Base-by-base conservation (phyloP, 2,329 filamentous ascomycete species). In the Calonectria crousiana region DNA sequence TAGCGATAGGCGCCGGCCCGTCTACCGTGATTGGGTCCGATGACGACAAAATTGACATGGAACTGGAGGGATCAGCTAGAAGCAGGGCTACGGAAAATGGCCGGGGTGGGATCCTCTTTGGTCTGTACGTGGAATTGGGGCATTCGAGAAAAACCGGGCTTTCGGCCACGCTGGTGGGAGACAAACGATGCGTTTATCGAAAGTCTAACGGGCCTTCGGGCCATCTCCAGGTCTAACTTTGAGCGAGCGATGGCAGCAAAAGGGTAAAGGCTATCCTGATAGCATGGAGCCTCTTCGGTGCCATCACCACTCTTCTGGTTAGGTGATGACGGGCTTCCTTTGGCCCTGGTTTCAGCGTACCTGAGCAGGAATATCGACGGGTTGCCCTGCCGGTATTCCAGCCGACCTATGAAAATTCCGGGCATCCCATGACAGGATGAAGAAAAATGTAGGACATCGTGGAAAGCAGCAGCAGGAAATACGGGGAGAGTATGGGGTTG, bases 251-350 rank as follows among this genome's bases (percentile, higher is more conserved):
- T 60, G 14, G n/a, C 13, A 38, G 56, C 28, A 36, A 23, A 67
- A 67, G 51, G 51, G 58, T 70, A 68, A 68, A 53, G 71, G 67
- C 44, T 52, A 41, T 74, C 64, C 53, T 60, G 53, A 58, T 67
- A 38, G 34, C 67, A 73, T 76, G 71, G 73, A 76, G 77, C 58
- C 77, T 71, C 52, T 74, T 69, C 67, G 68, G 73, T 75, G 34
- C 44, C 34, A 62, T 74, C 56, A 65, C 38, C 51, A 32, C 41
- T 69, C 53, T 41, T 52, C 36, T 41, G 44, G 26, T 38, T 34
- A 64, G 36, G 34, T 60, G 32, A 38, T 47, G 20, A 23, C n/a
- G n/a, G n/a, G 34, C 56, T 36, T 38, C 14, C 34, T 28, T 38
- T 38, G 34, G 56, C 14, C 32, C 32, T 26, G 56, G 32, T 60